Base-by-base conservation (phyloP, 2,329 filamentous ascomycete species). In the Didymellaceae sp. region DNA sequence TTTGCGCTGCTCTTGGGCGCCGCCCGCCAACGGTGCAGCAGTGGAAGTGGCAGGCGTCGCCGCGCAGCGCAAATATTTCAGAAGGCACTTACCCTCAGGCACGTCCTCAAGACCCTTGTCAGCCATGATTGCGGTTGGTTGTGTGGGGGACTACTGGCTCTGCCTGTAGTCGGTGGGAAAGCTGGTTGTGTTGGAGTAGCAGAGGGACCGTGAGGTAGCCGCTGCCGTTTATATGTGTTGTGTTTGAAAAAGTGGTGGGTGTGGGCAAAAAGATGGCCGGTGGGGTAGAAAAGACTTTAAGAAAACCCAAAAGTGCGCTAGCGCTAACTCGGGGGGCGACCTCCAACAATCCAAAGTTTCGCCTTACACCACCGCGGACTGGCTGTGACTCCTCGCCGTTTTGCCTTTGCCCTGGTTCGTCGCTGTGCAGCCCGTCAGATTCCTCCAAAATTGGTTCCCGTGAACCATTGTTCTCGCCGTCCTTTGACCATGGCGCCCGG, bases 91-190 rank as follows among this genome's bases (percentile, higher is more conserved):
- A 96, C 91, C 86, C 84, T 96, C 91, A 77, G 90, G 88, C 81
- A 96, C 88, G 78, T 97, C 93, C 85, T 97, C 92, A 82, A 97
- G 91, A 85, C 93, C 93, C 85, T 96, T 89, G 77, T 88, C 87
- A 91, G 92, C 93, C 93, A 97, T 97, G 86, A 89, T 97, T 93
- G 90, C 87, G 87, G 81, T 63, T 65, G 59, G 65, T 72, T 64
- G 68, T 67, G 68, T 66, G 68, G 71, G 73, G 38, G 48, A 52
- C 48, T 52, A 52, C 48, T 35, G 48, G 48, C 48, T 10, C 42
- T 52, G 48, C 48, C 48, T 52, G 48, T 52, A 46, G 48, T 52
- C 48, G 42, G 24, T 50, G 28, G 48, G 63, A 68, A 68, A 70
- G 67, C 75, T 77, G 78, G 77, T 52, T 45, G 38, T 46, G 14